Conservation (phyloP, 1,284 basidiomycete species). For the Salmacisia buchloeana region DNA sequence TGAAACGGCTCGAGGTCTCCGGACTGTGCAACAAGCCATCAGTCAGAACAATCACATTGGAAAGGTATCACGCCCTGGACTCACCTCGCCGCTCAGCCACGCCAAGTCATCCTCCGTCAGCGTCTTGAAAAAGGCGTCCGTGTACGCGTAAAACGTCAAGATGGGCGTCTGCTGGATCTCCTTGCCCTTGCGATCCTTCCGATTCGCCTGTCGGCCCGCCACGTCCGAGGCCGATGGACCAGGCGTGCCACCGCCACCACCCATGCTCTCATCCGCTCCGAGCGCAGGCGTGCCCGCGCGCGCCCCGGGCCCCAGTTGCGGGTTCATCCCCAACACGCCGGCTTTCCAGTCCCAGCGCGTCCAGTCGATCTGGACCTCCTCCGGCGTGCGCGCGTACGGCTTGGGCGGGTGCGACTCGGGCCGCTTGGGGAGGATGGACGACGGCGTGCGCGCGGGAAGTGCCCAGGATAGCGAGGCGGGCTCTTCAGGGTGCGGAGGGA, state of each 20-base stretch:
- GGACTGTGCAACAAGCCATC: conserved; percentile 38
- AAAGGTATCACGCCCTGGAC: background rate
- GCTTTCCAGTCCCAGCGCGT: conserved; percentile 6
- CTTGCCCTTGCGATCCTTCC: conserved; percentile 6
- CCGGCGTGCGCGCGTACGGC: conserved; percentile 2
- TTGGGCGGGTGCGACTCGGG: background rate
- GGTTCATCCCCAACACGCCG: conserved; percentile 6
- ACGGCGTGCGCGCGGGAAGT: background rate
- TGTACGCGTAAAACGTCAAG: conserved; percentile 43
- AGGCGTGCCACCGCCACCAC: no score
- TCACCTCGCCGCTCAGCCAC: conserved; percentile 32
- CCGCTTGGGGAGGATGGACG: conserved; percentile 3
- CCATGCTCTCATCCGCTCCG: background rate
- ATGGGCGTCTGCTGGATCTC: conserved; percentile 38
- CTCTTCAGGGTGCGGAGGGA: conserved; percentile 2
- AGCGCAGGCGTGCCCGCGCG: background rate
- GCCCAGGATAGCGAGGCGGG: background rate
- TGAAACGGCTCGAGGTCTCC: conserved; percentile 81
- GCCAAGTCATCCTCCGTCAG: conserved; percentile 49
- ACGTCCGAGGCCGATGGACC: background rate
- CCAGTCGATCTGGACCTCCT: conserved; percentile 6
- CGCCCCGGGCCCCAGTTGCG: background rate
- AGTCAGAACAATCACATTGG: background rate
- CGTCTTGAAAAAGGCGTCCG: conserved; percentile 47
- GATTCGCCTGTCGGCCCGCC: background rate